Evolutionary conservation across 495 filamentous ascomycete genomes (phyloP).

Genomic region (Xylaria longipes): DNA sequence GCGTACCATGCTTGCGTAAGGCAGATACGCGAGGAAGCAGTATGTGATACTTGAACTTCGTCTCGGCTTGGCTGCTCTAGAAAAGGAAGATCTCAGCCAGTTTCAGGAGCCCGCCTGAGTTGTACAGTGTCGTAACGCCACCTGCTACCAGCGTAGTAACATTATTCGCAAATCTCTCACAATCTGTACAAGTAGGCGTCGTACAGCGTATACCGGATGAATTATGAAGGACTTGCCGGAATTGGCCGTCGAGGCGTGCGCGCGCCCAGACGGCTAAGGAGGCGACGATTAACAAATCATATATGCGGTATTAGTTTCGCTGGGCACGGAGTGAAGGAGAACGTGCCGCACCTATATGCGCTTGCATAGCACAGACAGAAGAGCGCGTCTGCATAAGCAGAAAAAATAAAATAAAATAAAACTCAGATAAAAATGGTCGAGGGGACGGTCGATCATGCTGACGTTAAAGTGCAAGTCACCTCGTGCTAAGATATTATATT

Average conservation of each 20-base stretch:
- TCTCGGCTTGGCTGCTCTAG: not conserved
- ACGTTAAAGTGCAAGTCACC: not conserved
- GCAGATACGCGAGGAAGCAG: not conserved
- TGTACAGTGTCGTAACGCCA: not conserved
- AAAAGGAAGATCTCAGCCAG: not conserved
- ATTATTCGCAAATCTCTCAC: not conserved
- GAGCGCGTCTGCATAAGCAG: not conserved
- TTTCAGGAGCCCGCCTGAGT: not conserved
- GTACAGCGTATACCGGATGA: not conserved
- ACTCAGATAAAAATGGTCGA: not conserved
- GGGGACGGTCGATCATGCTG: not conserved
- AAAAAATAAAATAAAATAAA: no score
- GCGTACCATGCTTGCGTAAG: not conserved
- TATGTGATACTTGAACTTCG: not conserved
- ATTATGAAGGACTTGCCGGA: not conserved
- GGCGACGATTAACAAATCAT: constrained; percentile 2
- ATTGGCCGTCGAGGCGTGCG: constrained; percentile 6
- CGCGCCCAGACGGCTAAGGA: constrained; percentile 21
- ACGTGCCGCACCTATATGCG: not conserved
- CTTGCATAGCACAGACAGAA: not conserved
- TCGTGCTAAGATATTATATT: constrained; percentile 10
- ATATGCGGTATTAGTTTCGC: constrained; percentile 16
- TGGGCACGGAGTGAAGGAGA: constrained; percentile 7
- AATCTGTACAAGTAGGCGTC: not conserved
- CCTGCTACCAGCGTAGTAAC: not conserved